phyloP scores from a whole-genome alignment of 345 rosid genomes.

The Noccaea bulbosa region DNA sequence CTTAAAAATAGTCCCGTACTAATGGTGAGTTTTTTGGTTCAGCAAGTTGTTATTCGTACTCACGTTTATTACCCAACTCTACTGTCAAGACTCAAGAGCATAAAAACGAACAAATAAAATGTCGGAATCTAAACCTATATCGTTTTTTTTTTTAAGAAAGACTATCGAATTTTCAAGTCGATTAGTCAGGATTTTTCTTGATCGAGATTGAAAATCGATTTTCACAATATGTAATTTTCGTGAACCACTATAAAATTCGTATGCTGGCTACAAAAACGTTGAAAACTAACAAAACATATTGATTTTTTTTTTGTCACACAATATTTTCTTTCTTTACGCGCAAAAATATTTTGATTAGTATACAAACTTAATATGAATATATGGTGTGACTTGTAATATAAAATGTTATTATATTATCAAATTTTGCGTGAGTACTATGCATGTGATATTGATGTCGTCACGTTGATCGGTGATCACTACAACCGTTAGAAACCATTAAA shows the following conservation, averaged over 20 bases:
- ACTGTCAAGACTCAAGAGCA: not conserved
- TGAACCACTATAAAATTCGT: not conserved
- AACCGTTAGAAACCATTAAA: conserved; percentile 12
- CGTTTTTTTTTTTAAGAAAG: not conserved
- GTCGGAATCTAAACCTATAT: not conserved
- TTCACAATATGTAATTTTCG: not conserved
- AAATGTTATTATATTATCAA: not conserved
- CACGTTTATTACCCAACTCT: conserved; percentile 3
- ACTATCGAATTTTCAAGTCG: not conserved
- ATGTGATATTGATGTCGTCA: conserved; percentile 25
- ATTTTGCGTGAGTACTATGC: conserved; percentile 31
- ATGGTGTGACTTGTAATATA: not conserved
- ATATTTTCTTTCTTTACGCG: too few relatives aligned
- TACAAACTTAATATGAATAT: conserved; percentile 7
- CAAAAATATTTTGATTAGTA: not conserved
- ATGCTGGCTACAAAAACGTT: not conserved
- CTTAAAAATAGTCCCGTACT: not conserved
- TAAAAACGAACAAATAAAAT: not conserved
- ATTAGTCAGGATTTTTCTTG: not conserved
- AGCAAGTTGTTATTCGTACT: not conserved
- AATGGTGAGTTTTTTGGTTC: not conserved
- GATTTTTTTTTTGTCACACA: too few relatives aligned
- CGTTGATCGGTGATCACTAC: conserved; percentile 24
- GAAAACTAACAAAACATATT: not conserved
- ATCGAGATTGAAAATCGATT: not conserved